A percentile compares a stretch with the other conserved stretches of the same genome.
These are phyloP conservation scores for Gliomastix tumulicola DNA, from an alignment of 2,329 filamentous ascomycete species.

Conservation along the genomic window DNA sequence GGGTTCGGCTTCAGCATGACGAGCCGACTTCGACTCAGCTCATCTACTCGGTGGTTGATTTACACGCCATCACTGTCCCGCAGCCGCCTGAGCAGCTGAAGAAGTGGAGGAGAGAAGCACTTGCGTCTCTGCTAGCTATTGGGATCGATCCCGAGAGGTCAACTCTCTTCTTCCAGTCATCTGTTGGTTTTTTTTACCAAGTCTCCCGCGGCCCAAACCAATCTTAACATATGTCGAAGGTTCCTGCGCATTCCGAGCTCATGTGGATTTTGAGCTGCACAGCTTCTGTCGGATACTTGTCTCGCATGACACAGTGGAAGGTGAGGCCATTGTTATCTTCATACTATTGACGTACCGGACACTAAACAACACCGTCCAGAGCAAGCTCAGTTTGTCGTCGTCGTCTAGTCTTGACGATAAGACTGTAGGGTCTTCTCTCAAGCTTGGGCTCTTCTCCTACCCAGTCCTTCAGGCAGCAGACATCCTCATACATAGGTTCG, in stretches of 20 bases:
- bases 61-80: slow-evolving; percentile 83
- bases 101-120: slow-evolving; percentile 61
- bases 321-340: too few species aligned
- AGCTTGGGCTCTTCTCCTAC: slow-evolving; percentile 90
- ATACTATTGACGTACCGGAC: too few species aligned
- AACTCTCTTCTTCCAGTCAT: slow-evolving; percentile 76
- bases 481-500: slow-evolving; percentile 73
- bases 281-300: slow-evolving; percentile 87
- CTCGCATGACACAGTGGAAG: slow-evolving; percentile 99
- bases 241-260: slow-evolving; percentile 75
- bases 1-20: slow-evolving; percentile 70
- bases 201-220: neutral
- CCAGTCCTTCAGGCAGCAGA: slow-evolving; percentile 94
- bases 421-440: slow-evolving; percentile 54
- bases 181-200: slow-evolving; percentile 38
- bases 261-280: slow-evolving; percentile 97
- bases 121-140: slow-evolving; percentile 77
- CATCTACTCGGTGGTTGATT: slow-evolving; percentile 83
- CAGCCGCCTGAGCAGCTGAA: slow-evolving; percentile 58
- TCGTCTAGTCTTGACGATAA: slow-evolving; percentile 51
- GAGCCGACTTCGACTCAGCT: slow-evolving; percentile 51
- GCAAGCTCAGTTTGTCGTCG: slow-evolving; percentile 62
- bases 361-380: slow-evolving; percentile 47
- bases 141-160: slow-evolving; percentile 74
- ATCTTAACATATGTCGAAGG: slow-evolving; percentile 32